Evolutionary conservation across 1,284 basidiomycete species (phyloP), one percentile per base, ranked within the genome.

Genomic region (Rhodotorula sp.): DNA sequence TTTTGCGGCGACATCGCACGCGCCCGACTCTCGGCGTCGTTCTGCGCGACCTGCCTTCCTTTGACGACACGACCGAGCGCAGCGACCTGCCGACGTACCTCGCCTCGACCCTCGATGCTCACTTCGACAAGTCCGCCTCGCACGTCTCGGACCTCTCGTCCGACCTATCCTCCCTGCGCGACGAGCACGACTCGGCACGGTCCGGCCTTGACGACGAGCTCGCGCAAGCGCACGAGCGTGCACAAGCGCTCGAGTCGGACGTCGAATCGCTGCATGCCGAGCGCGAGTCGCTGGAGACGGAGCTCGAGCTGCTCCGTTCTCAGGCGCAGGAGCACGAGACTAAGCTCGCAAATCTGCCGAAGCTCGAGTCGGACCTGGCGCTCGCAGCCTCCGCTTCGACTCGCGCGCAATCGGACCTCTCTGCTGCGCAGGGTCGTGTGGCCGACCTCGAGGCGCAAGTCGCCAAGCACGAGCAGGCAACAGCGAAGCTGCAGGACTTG

Each of bases 1-100:
- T 75, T 48, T 45, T 75, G 19, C 64, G 70, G 0, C 69, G 74
- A 13, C 72, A 75, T 21, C 69, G 74, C 19, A 70, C 61, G 10
- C 69, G 69, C 5, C 60, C 67, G 1, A 44, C 25, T 2, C 53
- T 73, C 27, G 74, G 71, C 10, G 34, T 59, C 13, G 65, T 53
- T 2, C 50, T 75, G 13, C 64, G 70, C 16, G 70, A 68, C 5
- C 34, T 62, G 5, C 68, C 71, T 41, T 10, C 55, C 0, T 64
- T 74, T 41, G 67, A 75, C 54, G 74, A 75, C 50, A 64, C 67
- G 34, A n/a, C 61, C 27, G 45, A 67, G 4, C 58, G 53, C 12
- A 41, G 42, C 23, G 68, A 74, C 44, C 68, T 71, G n/a, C 25
- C 64, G 23, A 52, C 56, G 14, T 65, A 71, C 58, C 54, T 75